A percentile compares a stretch with the other conserved stretches of the same genome.
Evolutionary conservation across 192 early-diverging fungal genomes (phyloP).

Genomic region (Cetraspora pellucida): DNA sequence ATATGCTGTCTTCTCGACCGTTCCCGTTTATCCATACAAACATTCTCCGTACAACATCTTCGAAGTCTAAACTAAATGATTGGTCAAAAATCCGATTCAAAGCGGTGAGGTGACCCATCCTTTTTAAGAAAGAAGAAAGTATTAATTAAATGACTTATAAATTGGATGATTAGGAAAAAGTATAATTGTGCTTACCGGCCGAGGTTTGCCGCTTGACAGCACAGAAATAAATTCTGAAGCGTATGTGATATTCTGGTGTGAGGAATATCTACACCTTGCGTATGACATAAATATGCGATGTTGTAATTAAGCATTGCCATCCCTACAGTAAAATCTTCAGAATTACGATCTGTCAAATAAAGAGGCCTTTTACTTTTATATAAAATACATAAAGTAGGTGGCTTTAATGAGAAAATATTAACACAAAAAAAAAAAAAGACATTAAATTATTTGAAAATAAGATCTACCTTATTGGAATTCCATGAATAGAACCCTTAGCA

Average conservation of each 20-base stretch:
- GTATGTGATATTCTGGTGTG: constrained; percentile 51
- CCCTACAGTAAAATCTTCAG: constrained; percentile 45
- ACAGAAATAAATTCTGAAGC: constrained; percentile 50
- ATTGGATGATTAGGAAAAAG: not conserved
- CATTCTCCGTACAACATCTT: constrained; percentile 22
- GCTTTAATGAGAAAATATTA: not conserved
- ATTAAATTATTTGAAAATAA: constrained; percentile 31
- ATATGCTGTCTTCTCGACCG: not conserved
- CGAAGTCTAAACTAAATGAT: constrained; percentile 27
- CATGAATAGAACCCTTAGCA: constrained; percentile 16
- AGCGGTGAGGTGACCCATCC: constrained; percentile 20
- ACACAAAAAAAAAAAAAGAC: constrained; percentile 15
- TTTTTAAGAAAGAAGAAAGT: not conserved
- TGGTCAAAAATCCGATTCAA: constrained; percentile 19
- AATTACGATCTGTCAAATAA: constrained; percentile 49
- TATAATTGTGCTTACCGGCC: constrained; percentile 43
- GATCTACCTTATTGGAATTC: constrained; percentile 16
- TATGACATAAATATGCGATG: constrained; percentile 60
- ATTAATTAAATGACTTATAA: not conserved
- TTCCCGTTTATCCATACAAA: not conserved
- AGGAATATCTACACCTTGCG: constrained; percentile 56
- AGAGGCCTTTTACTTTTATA: constrained; percentile 47
- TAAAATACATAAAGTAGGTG: no score
- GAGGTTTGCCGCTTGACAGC: constrained; percentile 50
- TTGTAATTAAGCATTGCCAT: constrained; percentile 61